Evolutionary conservation across 2,329 filamentous ascomycete species (phyloP).

Genomic region (Colletotrichum karsti): DNA sequence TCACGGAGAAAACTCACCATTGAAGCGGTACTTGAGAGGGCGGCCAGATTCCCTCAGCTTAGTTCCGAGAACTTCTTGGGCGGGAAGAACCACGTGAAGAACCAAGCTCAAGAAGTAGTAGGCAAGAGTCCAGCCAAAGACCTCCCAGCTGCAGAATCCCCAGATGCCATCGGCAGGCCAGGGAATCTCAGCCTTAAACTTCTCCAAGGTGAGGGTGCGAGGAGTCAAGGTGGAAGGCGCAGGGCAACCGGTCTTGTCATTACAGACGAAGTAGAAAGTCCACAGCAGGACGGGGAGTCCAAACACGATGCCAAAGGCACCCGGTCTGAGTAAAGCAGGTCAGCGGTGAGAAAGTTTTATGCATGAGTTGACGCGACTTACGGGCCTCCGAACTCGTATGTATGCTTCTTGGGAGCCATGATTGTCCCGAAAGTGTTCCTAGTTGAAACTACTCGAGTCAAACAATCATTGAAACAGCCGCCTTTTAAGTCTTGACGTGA

Average conservation of each 20-base stretch:
- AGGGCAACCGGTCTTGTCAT: conserved; percentile 88
- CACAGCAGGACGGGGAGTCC: conserved; percentile 80
- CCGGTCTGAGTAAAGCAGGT: conserved; percentile 59
- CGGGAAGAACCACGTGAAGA: conserved; percentile 78
- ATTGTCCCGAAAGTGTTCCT: neutral
- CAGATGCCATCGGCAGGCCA: conserved; percentile 76
- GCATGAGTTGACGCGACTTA: conserved; percentile 30
- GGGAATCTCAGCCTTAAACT: conserved; percentile 77
- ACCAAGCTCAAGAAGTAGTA: conserved; percentile 81
- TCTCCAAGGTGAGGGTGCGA: conserved; percentile 70
- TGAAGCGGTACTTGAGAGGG: conserved; percentile 81
- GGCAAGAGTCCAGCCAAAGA: conserved; percentile 71
- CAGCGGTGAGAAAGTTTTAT: neutral
- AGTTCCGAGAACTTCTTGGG: conserved; percentile 72
- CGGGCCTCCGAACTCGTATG: conserved; percentile 44
- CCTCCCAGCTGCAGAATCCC: conserved; percentile 73
- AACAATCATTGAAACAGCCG: neutral
- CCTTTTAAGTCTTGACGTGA: neutral
- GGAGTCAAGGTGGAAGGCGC: conserved; percentile 78
- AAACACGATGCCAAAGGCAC: conserved; percentile 78
- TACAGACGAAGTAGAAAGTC: conserved; percentile 81
- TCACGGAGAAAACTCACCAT: conserved; percentile 54
- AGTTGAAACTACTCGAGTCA: neutral
- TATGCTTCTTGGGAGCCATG: conserved; percentile 26
- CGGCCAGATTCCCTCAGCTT: conserved; percentile 71